phyloP scores from a whole-genome alignment of 139 green algal genomes.

The Auxenochlorella pyrenoidosa region DNA sequence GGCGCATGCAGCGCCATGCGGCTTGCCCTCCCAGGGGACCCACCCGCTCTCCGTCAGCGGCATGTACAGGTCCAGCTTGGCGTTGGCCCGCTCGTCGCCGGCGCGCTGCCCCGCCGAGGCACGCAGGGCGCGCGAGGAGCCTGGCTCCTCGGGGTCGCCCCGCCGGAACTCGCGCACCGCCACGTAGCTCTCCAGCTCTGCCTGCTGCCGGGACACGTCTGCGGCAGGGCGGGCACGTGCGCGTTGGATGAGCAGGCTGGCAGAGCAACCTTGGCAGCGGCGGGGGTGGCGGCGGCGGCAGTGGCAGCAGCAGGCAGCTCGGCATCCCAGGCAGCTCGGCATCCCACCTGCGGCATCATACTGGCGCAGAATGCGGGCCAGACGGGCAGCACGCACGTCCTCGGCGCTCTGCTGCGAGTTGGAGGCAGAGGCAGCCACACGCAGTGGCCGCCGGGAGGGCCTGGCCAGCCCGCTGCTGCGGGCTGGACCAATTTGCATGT shows the following conservation, averaged over 20 bases:
- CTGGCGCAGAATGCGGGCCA: slow-evolving; percentile 26
- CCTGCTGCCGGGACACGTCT: slow-evolving; percentile 1
- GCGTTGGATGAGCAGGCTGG: background rate
- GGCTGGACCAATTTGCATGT: background rate
- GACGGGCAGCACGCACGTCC: background rate
- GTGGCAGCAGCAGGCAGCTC: background rate
- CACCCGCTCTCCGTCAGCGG: background rate
- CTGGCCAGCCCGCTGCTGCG: background rate
- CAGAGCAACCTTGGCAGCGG: background rate
- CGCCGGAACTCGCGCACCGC: background rate
- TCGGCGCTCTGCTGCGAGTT: background rate
- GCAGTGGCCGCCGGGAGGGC: background rate
- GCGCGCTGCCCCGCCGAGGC: slow-evolving; percentile 4
- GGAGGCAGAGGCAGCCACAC: background rate
- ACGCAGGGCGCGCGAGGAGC: background rate
- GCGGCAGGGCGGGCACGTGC: background rate
- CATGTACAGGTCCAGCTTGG: background rate
- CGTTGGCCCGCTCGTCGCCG: background rate
- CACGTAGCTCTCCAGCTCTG: slow-evolving; percentile 7
- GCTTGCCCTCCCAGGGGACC: background rate
- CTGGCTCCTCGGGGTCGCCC: background rate
- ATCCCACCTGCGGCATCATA: slow-evolving; percentile 15
- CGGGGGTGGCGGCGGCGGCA: background rate
- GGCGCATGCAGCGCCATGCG: background rate
- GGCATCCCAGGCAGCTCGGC: background rate